Conservation (phyloP, 2,329 filamentous ascomycete species). For the Aspergillus hortae region DNA sequence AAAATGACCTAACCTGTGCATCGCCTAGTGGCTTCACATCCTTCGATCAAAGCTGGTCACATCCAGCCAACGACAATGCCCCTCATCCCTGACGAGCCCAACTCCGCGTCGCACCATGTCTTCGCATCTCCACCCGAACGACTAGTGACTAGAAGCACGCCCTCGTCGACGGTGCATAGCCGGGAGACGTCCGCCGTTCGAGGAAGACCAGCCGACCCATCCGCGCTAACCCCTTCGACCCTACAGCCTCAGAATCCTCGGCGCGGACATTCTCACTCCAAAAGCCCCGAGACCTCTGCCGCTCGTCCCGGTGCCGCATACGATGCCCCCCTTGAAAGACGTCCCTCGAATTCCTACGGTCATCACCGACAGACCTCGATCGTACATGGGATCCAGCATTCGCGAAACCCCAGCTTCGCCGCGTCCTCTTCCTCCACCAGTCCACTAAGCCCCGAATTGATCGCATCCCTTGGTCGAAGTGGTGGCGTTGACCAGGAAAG, state of each 20-base stretch:
- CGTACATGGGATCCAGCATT: slow-evolving; percentile 90
- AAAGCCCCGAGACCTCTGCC: slow-evolving; percentile 38
- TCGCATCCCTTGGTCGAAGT: slow-evolving; percentile 63
- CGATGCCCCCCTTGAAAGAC: slow-evolving; percentile 38
- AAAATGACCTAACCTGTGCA: slow-evolving; percentile 9
- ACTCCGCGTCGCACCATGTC: slow-evolving; percentile 34
- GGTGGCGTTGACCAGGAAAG: slow-evolving; percentile 51
- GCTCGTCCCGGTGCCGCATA: slow-evolving; percentile 33
- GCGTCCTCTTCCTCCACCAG: slow-evolving; percentile 68
- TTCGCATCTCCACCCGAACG: slow-evolving; percentile 37
- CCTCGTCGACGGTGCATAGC: slow-evolving; percentile 38
- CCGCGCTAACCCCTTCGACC: slow-evolving; percentile 31
- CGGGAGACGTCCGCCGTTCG: slow-evolving; percentile 43
- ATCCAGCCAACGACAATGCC: slow-evolving; percentile 38
- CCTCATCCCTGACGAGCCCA: slow-evolving; percentile 40
- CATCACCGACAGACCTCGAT: slow-evolving; percentile 97
- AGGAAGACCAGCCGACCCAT: slow-evolving; percentile 38
- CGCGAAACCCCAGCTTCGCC: slow-evolving; percentile 73
- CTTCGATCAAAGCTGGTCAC: slow-evolving; percentile 34
- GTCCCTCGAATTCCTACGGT: slow-evolving; percentile 60
- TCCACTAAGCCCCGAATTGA: slow-evolving; percentile 83
- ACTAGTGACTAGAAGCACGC: slow-evolving; percentile 34
- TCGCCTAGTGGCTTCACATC: slow-evolving; percentile 35
- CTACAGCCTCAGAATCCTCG: slow-evolving; percentile 33
- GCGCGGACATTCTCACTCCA: slow-evolving; percentile 41